phyloP scores from a whole-genome alignment of 2,329 filamentous ascomycete species.

The Rhinocladiella similis region DNA sequence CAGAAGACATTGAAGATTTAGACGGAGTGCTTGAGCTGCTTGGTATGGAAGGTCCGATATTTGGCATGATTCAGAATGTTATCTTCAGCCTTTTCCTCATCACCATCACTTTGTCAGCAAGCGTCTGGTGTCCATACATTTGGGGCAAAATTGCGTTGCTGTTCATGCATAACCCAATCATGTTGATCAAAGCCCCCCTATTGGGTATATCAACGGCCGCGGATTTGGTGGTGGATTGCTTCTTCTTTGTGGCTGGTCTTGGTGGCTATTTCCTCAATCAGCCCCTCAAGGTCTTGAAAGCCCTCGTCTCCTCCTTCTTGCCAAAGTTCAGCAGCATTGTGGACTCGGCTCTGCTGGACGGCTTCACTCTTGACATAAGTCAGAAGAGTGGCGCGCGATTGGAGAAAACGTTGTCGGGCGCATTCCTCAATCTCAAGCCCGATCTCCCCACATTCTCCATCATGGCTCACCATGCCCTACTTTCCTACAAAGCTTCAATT shows the following conservation, averaged over 20 bases:
- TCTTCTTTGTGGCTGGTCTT: conserved; percentile 25
- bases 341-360: conserved; percentile 18
- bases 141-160: conserved; percentile 83
- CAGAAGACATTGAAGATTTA: conserved; percentile 81
- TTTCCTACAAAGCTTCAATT: conserved; percentile 40
- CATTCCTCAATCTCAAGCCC: conserved; percentile 37
- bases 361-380: conserved; percentile 22
- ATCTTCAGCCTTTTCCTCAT: conserved; percentile 92
- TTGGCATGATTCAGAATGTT: conserved; percentile 88
- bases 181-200: conserved; percentile 67
- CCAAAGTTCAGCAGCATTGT: conserved; percentile 17
- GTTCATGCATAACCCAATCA: conserved; percentile 73
- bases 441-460: conserved; percentile 77
- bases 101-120: conserved; percentile 78
- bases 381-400: conserved; percentile 26
- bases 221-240: conserved; percentile 75
- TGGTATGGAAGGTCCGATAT: conserved; percentile 90
- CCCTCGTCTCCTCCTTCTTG: conserved; percentile 26
- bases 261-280: conserved; percentile 54
- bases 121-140: conserved; percentile 89
- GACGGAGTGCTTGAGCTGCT: conserved; percentile 95
- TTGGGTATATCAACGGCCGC: conserved; percentile 70
- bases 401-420: conserved; percentile 24
- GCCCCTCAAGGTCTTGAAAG: conserved; percentile 33
- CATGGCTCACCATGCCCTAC: conserved; percentile 66